Percentiles rank a stretch among this genome's conserved stretches.
Evolutionary conservation across 768 basidiomycete genomes (phyloP).

Genomic region (Tylopilus balloui): DNA sequence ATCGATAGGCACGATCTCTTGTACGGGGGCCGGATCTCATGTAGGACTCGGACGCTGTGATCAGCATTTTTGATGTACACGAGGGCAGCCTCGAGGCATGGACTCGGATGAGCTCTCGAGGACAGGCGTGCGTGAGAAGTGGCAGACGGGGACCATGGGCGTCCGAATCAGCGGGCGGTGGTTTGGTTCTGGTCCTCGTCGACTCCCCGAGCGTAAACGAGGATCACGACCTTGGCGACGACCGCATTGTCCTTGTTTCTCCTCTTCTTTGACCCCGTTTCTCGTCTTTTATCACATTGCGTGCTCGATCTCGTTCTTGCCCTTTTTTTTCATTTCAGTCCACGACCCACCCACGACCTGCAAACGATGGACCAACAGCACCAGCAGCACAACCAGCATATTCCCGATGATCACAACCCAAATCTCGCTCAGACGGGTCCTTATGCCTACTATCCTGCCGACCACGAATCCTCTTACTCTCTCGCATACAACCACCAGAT

Average conservation of each 20-base stretch:
- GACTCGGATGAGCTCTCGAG: neutral
- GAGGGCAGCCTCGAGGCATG: constrained; percentile 24
- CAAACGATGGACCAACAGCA: constrained; percentile 39
- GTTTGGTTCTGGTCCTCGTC: constrained; percentile 27
- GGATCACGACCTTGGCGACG: constrained; percentile 24
- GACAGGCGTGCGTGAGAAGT: constrained; percentile 20
- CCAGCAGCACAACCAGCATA: constrained; percentile 40
- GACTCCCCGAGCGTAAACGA: constrained; percentile 29
- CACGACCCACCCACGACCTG: constrained; percentile 34
- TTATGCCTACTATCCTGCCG: constrained; percentile 51
- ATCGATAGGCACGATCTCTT: constrained; percentile 1
- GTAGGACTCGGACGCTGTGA: neutral
- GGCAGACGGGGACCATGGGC: constrained; percentile 9
- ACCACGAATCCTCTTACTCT: constrained; percentile 53
- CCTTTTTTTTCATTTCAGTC: constrained; percentile 32
- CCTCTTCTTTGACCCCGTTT: constrained; percentile 35
- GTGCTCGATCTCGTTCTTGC: constrained; percentile 32
- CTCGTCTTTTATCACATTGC: constrained; percentile 32
- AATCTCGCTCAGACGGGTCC: constrained; percentile 37
- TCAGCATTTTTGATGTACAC: neutral
- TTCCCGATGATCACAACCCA: constrained; percentile 46
- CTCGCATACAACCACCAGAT: constrained; percentile 49
- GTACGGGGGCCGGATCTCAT: neutral
- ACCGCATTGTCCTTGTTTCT: constrained; percentile 27
- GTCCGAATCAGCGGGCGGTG: constrained; percentile 4